Evolutionary conservation across 2,329 filamentous ascomycete species (phyloP), one percentile per base, ranked within the genome.

Genomic region (Sporothrix brasiliensis): DNA sequence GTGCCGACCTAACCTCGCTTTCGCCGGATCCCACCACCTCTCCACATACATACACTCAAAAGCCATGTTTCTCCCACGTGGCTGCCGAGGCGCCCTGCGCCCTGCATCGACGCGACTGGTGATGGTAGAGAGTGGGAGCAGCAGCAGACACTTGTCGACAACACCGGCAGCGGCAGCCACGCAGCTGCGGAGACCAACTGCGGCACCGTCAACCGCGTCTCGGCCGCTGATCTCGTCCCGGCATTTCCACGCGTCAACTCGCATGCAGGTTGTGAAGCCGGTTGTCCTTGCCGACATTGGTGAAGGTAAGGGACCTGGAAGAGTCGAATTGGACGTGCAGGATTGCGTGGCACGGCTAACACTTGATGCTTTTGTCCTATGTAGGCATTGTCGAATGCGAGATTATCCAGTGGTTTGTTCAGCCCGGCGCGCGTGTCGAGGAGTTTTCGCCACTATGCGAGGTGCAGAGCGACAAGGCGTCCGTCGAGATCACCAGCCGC

Each of bases 401-500:
- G 81, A 92, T 99, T 77, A 98, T 98, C 77, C 95, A 99, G 83
- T 99, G 95, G 95, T 99, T 98, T 79, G 94, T 99, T 74, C 91
- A 97, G 81, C 93, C 96, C 66, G 94, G 94, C 71, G 95, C 95
- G 49, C 90, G 92, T 71, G 94, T 99, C 76, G 94, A 99, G 83
- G 94, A 99, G 83, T 99, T 97, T 86, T 95, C 96, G 76, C 95
- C 94, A 72, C 86, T 99, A 61, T 99, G 95, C 82, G 95, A 99
- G 82, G 96, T 99, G 58, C 95, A 98, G 80, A 97, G 94, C 77
- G 95, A 99, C 83, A 99, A 99, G 81, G 95, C 95, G 66, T 88
- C 88, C 1, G 88, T 90, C 27, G 87, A 98, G 85, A 99, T 99
- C 76, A 98, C 95, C 52, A 97, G 94, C 76, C 90, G 95, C 69